These are phyloP conservation scores for Orychophragmus violaceus DNA, from an alignment of 345 rosid species.

Conservation along the genomic window DNA sequence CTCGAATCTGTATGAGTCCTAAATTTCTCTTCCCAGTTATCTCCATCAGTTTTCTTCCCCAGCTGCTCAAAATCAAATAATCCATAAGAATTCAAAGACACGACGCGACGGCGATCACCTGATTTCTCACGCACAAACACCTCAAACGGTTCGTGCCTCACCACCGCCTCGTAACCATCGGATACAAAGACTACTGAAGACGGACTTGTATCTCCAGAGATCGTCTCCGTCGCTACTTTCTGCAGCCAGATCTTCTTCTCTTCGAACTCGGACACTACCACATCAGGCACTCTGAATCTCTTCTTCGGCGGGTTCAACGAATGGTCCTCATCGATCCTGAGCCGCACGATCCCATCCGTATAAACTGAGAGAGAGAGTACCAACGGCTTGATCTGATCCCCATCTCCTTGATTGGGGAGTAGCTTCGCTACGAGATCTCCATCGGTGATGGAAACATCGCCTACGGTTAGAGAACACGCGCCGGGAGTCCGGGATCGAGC, in stretches of 20 bases:
- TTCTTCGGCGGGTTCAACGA: conserved; percentile 47
- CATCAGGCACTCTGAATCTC: conserved; percentile 88
- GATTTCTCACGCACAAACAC: conserved; percentile 62
- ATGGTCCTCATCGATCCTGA: conserved; percentile 79
- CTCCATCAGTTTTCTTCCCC: conserved; percentile 56
- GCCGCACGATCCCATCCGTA: conserved; percentile 58
- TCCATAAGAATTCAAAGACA: conserved; percentile 76
- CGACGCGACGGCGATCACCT: conserved; percentile 44
- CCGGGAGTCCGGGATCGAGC: conserved; percentile 78
- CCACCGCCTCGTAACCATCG: conserved; percentile 68
- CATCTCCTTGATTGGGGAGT: conserved; percentile 30
- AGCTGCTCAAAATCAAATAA: conserved; percentile 90
- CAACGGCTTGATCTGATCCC: conserved; percentile 51
- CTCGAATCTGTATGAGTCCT: conserved; percentile 70
- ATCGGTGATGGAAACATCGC: conserved; percentile 51
- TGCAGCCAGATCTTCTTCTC: conserved; percentile 67
- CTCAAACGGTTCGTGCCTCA: conserved; percentile 83
- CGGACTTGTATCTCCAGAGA: conserved; percentile 42
- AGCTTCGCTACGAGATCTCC: conserved; percentile 87
- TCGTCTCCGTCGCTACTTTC: conserved; percentile 43
- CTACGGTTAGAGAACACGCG: conserved; percentile 42
- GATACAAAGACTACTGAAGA: conserved; percentile 63
- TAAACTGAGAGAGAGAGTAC: conserved; percentile 65
- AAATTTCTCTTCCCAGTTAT: conserved; percentile 92
- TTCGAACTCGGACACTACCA: conserved; percentile 55